Conservation (phyloP, 805 yeast species). For the Maudiozyma serrabonitensis region DNA sequence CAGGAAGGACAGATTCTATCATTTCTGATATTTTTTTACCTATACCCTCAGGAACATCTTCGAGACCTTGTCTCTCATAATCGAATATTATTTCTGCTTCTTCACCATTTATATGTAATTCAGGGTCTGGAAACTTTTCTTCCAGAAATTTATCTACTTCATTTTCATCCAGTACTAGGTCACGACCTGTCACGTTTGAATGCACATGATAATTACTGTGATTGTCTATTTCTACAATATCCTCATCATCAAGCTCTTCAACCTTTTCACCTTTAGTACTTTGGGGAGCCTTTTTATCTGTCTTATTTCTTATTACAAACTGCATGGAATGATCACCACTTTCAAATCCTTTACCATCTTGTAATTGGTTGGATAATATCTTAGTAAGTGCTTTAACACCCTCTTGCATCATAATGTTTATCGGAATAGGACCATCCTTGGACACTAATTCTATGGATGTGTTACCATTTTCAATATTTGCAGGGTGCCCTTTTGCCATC, state of each 20-base stretch:
- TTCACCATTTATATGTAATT: slow-evolving; percentile 18
- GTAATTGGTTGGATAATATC: slow-evolving; percentile 22
- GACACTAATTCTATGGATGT: slow-evolving; percentile 20
- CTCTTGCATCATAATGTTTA: slow-evolving; percentile 28
- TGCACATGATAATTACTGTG: slow-evolving; percentile 10
- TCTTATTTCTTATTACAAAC: slow-evolving; percentile 13
- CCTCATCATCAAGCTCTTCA: slow-evolving; percentile 3
- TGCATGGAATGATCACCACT: slow-evolving; percentile 17
- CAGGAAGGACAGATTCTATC: slow-evolving; percentile 24
- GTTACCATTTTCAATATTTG: neutral
- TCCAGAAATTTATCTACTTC: slow-evolving; percentile 5
- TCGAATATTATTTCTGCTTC: slow-evolving; percentile 27
- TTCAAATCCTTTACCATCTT: slow-evolving; percentile 16
- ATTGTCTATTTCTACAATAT: slow-evolving; percentile 8
- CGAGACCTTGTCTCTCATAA: slow-evolving; percentile 20
- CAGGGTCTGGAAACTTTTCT: slow-evolving; percentile 17
- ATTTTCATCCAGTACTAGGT: neutral
- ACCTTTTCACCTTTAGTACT: neutral
- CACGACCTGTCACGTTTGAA: neutral
- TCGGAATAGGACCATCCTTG: slow-evolving; percentile 23
- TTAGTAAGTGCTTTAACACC: slow-evolving; percentile 28
- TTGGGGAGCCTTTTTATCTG: neutral
- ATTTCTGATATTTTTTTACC: slow-evolving; percentile 23
- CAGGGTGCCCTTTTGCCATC: neutral
- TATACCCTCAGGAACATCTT: slow-evolving; percentile 19